Conservation (phyloP, 2,329 filamentous ascomycete genomes). For the Hypoxylon sp. region DNA sequence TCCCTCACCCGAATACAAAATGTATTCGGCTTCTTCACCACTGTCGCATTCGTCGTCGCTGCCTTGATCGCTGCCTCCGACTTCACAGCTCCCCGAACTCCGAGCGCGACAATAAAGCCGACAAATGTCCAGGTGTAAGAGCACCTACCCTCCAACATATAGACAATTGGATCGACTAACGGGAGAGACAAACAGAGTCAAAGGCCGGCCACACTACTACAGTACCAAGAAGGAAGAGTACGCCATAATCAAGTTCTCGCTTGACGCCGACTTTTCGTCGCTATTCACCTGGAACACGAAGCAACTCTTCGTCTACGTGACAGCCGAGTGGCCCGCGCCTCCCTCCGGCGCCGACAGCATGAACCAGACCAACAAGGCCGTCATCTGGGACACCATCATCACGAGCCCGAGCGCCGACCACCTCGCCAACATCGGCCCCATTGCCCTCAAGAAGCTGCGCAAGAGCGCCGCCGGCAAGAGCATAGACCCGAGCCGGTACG, state of each 20-base stretch:
- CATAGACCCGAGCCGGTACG: conserved; percentile 71
- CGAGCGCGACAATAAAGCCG: conserved; percentile 74
- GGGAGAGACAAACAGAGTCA: conserved; percentile 70
- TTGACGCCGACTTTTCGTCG: conserved; percentile 89
- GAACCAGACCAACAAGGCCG: conserved; percentile 74
- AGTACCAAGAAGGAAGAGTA: conserved; percentile 94
- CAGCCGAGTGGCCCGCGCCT: conserved; percentile 75
- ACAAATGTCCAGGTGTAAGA: conserved; percentile 87
- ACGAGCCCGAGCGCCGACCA: conserved; percentile 77
- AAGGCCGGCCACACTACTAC: conserved; percentile 96
- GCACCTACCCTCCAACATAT: background rate
- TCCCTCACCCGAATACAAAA: conserved; percentile 87
- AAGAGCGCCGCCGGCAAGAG: conserved; percentile 72
- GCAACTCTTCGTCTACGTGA: conserved; percentile 96
- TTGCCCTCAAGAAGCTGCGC: conserved; percentile 73
- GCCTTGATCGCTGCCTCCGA: conserved; percentile 86
- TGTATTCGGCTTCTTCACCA: conserved; percentile 98
- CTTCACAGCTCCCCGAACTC: conserved; percentile 77
- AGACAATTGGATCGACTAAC: conserved; percentile 31
- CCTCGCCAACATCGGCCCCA: conserved; percentile 72
- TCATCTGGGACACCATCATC: conserved; percentile 98
- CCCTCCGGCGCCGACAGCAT: conserved; percentile 54
- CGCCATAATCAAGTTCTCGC: conserved; percentile 91
- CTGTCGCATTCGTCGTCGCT: conserved; percentile 86
- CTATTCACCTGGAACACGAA: conserved; percentile 99